Conservation (phyloP, 495 filamentous ascomycete genomes). For the Annulohypoxylon bovei region DNA sequence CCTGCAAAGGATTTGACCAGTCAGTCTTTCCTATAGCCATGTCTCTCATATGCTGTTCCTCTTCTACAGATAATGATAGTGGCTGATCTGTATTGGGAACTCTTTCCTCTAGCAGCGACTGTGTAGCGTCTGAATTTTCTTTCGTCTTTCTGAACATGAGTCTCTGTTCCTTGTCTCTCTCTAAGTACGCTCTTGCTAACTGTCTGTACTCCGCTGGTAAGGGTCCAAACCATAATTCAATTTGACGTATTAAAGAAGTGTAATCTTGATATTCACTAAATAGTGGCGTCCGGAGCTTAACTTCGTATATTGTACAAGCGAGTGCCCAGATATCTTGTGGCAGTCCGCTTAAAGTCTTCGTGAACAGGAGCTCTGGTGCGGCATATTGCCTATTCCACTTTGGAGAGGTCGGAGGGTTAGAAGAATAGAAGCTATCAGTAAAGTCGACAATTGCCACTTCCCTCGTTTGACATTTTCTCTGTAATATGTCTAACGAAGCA, state of each 20-base stretch:
- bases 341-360: conserved; percentile 12
- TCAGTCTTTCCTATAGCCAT: background rate
- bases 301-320: conserved; percentile 30
- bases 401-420: background rate
- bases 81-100: background rate
- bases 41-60: background rate
- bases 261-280: conserved; percentile 25
- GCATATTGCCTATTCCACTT: conserved; percentile 35
- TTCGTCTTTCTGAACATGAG: background rate
- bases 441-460: conserved; percentile 44
- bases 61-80: conserved; percentile 8
- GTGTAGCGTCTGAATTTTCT: background rate
- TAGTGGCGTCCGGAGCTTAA: conserved; percentile 5
- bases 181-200: conserved; percentile 2
- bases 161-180: background rate
- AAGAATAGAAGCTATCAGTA: conserved; percentile 25
- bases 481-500: conserved; percentile 18
- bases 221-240: conserved; percentile 40
- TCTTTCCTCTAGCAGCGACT: background rate
- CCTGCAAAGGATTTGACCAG: conserved; percentile 7
- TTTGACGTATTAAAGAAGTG: conserved; percentile 8
- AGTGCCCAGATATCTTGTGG: conserved; percentile 44
- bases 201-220: conserved; percentile 31
- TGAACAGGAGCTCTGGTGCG: conserved; percentile 39
- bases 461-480: conserved; percentile 12